Evolutionary conservation across 2,329 filamentous ascomycete genomes (phyloP), one percentile per base, ranked within the genome.

Genomic region (Didymella keratinophila): DNA sequence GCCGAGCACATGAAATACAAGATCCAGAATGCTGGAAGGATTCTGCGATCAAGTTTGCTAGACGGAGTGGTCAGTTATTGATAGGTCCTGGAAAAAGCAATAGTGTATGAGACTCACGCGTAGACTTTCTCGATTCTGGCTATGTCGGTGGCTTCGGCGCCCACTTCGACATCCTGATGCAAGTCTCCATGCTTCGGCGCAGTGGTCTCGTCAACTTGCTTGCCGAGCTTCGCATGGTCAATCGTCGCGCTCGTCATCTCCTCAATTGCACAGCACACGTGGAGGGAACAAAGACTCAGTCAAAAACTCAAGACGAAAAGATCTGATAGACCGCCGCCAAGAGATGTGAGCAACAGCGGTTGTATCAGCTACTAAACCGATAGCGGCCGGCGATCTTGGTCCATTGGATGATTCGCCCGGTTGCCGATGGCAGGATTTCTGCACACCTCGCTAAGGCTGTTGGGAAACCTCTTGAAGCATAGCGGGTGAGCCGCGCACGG

Each of bases 1-100:
- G 92, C 93, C 0, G 92, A 95, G 82, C 92, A 95, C 64, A 97
- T 85, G 74, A 97, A 97, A 80, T 97, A 97, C 16, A 97, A 84
- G 16, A 89, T 77, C 93, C 93, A 97, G 77, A 97, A 94, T 28
- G 93, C 91, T 84, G 84, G 83, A 59, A 86, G 81, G 58, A 86
- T 86, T 18, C 84, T 79, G n/a, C 79, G 79, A 63, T 87, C 84
- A 32, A 87, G 78, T 74, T 86, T 86, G 52, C 83, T 84, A 47
- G 32, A n/a, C n/a, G 9, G 50, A 2, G 16, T 12, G 4, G 7
- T 55, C 27, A 48, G 44, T 7, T 25, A 25, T n/a, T 1, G 20
- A 10, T 16, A 41, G 21, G 16, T 2, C 9, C 3, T 5, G 9
- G 21, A 3, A 16, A 34, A 4, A 34, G 9, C 7, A 34, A 3